Evolutionary conservation across 306 rosid species (phyloP).

Genomic region (Benincasa hispida): DNA sequence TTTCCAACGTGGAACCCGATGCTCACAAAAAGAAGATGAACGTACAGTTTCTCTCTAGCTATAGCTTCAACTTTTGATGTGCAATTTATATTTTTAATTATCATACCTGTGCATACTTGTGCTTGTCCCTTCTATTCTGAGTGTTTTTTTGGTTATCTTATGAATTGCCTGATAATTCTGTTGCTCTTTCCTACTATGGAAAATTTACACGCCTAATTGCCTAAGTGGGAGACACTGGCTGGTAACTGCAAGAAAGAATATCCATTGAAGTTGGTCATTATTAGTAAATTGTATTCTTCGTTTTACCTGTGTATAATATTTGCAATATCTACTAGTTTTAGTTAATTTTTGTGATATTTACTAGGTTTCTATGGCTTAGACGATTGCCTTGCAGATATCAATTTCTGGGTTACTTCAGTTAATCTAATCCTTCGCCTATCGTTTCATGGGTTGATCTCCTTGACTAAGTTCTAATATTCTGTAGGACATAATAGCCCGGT

Average conservation of each 20-base stretch:
- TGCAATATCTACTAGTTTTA: background rate
- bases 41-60: too few relatives aligned
- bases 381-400: background rate
- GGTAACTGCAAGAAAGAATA: background rate
- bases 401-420: background rate
- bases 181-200: background rate
- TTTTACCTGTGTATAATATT: background rate
- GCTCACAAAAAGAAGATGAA: too few relatives aligned
- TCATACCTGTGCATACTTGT: background rate
- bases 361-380: background rate
- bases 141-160: background rate
- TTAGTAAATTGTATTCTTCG: background rate
- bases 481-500: slow-evolving; percentile 84
- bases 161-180: background rate
- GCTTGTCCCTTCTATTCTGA: background rate
- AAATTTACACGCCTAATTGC: background rate
- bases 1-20: too few relatives aligned
- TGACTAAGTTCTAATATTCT: background rate
- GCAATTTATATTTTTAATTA: too few relatives aligned
- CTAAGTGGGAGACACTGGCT: background rate
- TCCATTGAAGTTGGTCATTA: background rate
- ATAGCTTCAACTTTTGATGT: too few relatives aligned
- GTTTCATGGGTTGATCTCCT: background rate
- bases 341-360: background rate
- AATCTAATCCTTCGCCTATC: background rate